A percentile compares a stretch with the other conserved stretches of the same genome.
These are phyloP conservation scores for Monascus purpureus DNA, from an alignment of 495 filamentous ascomycete genomes.

Conservation along the genomic window DNA sequence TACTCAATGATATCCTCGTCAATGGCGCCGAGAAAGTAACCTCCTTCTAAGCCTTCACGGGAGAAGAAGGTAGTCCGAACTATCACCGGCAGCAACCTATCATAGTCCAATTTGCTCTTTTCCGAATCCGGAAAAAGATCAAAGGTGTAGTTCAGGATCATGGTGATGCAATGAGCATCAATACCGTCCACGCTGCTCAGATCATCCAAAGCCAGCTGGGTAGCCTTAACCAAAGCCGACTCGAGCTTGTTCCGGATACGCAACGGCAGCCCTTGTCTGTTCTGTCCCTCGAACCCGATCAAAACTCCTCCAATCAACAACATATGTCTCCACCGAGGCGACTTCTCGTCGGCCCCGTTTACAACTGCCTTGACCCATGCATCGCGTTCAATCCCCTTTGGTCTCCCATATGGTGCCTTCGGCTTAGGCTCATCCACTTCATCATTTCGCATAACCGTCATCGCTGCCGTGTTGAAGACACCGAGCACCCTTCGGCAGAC, in stretches of 20 bases:
- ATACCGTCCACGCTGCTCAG: slow-evolving; percentile 34
- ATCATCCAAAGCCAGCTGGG: slow-evolving; percentile 60
- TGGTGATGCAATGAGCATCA: slow-evolving; percentile 45
- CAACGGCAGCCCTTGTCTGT: slow-evolving; percentile 46
- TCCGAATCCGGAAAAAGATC: slow-evolving; percentile 49
- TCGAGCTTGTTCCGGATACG: slow-evolving; percentile 60
- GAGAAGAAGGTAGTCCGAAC: slow-evolving; percentile 54
- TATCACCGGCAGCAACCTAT: slow-evolving; percentile 58
- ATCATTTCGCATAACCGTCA: slow-evolving; percentile 47
- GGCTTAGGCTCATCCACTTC: slow-evolving; percentile 19
- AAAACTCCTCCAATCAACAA: slow-evolving; percentile 69
- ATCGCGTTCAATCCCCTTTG: slow-evolving; percentile 43
- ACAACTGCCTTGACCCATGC: slow-evolving; percentile 77
- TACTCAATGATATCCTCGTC: slow-evolving; percentile 57
- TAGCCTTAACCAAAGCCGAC: slow-evolving; percentile 59
- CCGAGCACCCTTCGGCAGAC: slow-evolving; percentile 65
- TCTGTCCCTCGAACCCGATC: slow-evolving; percentile 62
- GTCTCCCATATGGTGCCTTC: slow-evolving; percentile 20
- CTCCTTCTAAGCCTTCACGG: slow-evolving; percentile 65
- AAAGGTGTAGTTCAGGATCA: slow-evolving; percentile 71
- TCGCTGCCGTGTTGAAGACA: slow-evolving; percentile 75
- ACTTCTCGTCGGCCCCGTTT: slow-evolving; percentile 70
- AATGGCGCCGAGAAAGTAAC: slow-evolving; percentile 66
- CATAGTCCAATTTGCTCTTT: slow-evolving; percentile 51
- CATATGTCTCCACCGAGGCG: slow-evolving; percentile 78